phyloP scores from a whole-genome alignment of 352 stramenopile genomes.

The Globisporangium canariense region DNA sequence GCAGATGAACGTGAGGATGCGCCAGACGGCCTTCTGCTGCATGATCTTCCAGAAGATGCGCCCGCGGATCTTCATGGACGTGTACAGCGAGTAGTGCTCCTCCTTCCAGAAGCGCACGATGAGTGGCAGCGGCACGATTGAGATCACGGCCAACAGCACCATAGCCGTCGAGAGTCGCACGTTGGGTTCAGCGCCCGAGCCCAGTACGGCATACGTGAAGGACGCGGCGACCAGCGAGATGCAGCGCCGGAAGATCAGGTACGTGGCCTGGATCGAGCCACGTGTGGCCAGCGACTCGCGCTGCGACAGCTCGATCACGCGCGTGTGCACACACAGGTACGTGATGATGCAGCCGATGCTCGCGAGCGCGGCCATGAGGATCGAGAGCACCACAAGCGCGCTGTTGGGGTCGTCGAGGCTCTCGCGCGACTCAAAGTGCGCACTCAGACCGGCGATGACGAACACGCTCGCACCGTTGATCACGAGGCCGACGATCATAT shows the following conservation, averaged over 20 bases:
- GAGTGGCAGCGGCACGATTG: slow-evolving; percentile 24
- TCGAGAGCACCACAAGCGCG: slow-evolving; percentile 21
- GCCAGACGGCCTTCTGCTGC: slow-evolving; percentile 24
- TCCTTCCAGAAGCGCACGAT: slow-evolving; percentile 34
- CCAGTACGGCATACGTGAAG: slow-evolving; percentile 21
- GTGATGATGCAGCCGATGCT: slow-evolving; percentile 42
- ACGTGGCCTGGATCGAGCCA: slow-evolving; percentile 28
- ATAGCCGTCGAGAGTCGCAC: slow-evolving; percentile 27
- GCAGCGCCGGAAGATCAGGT: slow-evolving; percentile 33
- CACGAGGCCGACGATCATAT: slow-evolving; percentile 85
- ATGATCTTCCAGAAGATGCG: slow-evolving; percentile 49
- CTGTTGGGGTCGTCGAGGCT: slow-evolving; percentile 5
- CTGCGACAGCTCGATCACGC: slow-evolving; percentile 40
- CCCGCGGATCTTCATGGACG: slow-evolving; percentile 27
- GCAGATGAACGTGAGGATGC: slow-evolving; percentile 28
- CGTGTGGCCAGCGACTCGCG: slow-evolving; percentile 30
- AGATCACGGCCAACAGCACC: slow-evolving; percentile 31
- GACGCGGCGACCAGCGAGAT: slow-evolving; percentile 17
- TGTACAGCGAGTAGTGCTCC: slow-evolving; percentile 32
- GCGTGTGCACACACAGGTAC: slow-evolving; percentile 38
- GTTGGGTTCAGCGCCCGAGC: slow-evolving; percentile 10
- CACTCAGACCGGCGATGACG: slow-evolving; percentile 48
- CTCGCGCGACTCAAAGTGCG: slow-evolving; percentile 33
- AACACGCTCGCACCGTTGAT: slow-evolving; percentile 63
- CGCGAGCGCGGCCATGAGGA: slow-evolving; percentile 26